Evolutionary conservation across 352 stramenopile genomes (phyloP).

Genomic region (Phytophthora ohioensis): DNA sequence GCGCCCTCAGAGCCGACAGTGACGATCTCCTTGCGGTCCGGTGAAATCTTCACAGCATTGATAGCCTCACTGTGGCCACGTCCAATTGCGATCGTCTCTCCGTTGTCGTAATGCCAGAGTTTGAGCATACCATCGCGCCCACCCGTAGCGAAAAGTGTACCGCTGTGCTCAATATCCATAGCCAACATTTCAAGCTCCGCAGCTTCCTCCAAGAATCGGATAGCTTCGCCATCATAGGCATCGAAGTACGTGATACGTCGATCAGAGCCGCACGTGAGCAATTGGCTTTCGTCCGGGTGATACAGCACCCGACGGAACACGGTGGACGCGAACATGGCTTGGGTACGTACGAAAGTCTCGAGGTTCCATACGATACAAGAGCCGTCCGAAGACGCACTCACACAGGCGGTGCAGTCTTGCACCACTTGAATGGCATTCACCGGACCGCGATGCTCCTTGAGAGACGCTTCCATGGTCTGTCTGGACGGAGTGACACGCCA

Average conservation of each 20-base stretch:
- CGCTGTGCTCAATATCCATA: conserved; percentile 93
- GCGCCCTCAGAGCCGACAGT: conserved; percentile 95
- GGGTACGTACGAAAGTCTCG: conserved; percentile 90
- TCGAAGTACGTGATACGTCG: conserved; percentile 98
- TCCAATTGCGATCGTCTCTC: conserved; percentile 87
- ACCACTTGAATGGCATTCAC: conserved; percentile 93
- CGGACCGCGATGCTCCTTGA: conserved; percentile 95
- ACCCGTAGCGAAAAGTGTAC: conserved; percentile 93
- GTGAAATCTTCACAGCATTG: conserved; percentile 93
- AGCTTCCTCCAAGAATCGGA: conserved; percentile 95
- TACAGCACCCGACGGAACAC: conserved; percentile 95
- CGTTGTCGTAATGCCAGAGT: conserved; percentile 98
- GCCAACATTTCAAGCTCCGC: conserved; percentile 91
- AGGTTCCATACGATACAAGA: conserved; percentile 98
- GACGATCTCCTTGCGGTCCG: conserved; percentile 93
- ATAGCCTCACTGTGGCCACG: conserved; percentile 95
- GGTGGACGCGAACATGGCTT: conserved; percentile 96
- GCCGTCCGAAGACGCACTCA: conserved; percentile 81
- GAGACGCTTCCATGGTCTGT: conserved; percentile 95
- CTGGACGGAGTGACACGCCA: conserved; percentile 93
- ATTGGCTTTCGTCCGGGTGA: conserved; percentile 96
- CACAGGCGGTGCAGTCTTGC: conserved; percentile 75
- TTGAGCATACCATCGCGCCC: conserved; percentile 93
- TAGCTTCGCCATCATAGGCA: conserved; percentile 94
- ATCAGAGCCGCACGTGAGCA: conserved; percentile 96